Base-by-base conservation (phyloP, 441 rosid species). In the Bruguiera hainesii region DNA sequence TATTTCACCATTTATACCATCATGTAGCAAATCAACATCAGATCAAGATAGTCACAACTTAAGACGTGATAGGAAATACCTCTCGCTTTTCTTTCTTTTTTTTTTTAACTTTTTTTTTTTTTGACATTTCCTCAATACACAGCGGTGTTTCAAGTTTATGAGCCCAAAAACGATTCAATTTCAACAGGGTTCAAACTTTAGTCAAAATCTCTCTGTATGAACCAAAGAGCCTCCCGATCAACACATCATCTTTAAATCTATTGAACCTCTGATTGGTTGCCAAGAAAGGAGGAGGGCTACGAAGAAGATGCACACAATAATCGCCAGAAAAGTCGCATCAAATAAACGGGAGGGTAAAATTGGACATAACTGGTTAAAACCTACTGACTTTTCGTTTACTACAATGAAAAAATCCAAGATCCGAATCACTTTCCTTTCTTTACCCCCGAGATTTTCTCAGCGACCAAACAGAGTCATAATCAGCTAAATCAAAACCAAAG, bases 161-260 rank as follows among this genome's bases (percentile, higher is more conserved):
- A 18, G 13, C 52, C 53, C 49, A 16, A 20, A 33, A 55, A 16
- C 21, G 51, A 20, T 20, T 23, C 16, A n/a, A 35, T 8, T 31
- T n/a, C 4, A 4, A 48, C 4, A 46, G 29, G 26, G 2, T 48
- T 33, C 63, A 55, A 69, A 61, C 5, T 23, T 20, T 16, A 37
- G 52, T 63, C 58, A 30, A 37, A 52, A 48, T 56, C 25, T 56
- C 46, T 30, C 21, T 30, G 19, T 23, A 9, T 46, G n/a, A 64
- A 56, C 35, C 26, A 35, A 62, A 28, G 48, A 21, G 29, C 29
- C 4, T 10, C 65, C n/a, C 16, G n/a, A 21, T 19, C 20, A 58
- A 60, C 50, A 70, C 46, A 60, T 59, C 61, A 67, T 66, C 33
- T 16, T 63, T 10, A 69, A 60, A 23, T 55, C 28, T 8, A 55